Conservation (phyloP, 2,329 filamentous ascomycete species). For the Aspergillus terreus region DNA sequence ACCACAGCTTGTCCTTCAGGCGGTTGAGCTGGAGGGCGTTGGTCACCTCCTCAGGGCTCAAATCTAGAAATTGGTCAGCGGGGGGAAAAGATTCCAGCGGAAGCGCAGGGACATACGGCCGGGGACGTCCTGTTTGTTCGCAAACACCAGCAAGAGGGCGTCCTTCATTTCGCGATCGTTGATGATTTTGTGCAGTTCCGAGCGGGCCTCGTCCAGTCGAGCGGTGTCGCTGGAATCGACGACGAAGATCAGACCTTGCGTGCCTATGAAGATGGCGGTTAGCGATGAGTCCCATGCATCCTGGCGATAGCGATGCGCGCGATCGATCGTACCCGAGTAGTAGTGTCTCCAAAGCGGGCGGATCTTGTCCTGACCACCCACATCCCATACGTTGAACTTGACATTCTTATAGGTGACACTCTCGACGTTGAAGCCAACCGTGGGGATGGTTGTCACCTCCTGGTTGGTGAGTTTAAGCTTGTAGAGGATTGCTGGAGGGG, state of each 20-base stretch:
- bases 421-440: conserved; percentile 98
- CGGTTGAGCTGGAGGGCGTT: conserved; percentile 71
- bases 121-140: conserved; percentile 96
- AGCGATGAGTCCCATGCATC: background rate
- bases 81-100: background rate
- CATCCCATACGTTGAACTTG: conserved; percentile 99
- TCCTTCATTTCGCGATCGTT: conserved; percentile 98
- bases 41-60: conserved; percentile 76
- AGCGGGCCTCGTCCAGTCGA: conserved; percentile 87
- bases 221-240: conserved; percentile 91
- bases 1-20: conserved; percentile 81
- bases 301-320: background rate
- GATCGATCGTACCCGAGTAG: conserved; percentile 63
- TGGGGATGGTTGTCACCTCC: conserved; percentile 97
- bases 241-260: conserved; percentile 97
- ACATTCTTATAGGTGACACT: conserved; percentile 99
- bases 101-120: conserved; percentile 56
- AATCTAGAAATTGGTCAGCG: conserved; percentile 50
- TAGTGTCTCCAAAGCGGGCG: conserved; percentile 96
- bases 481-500: conserved; percentile 72
- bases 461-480: conserved; percentile 93
- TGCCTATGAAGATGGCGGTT: conserved; percentile 54
- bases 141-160: conserved; percentile 88
- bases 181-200: conserved; percentile 94
- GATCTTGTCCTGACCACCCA: conserved; percentile 98